Base-by-base conservation (phyloP, 2,329 filamentous ascomycete genomes). In the Pseudofabraea citricarpa region DNA sequence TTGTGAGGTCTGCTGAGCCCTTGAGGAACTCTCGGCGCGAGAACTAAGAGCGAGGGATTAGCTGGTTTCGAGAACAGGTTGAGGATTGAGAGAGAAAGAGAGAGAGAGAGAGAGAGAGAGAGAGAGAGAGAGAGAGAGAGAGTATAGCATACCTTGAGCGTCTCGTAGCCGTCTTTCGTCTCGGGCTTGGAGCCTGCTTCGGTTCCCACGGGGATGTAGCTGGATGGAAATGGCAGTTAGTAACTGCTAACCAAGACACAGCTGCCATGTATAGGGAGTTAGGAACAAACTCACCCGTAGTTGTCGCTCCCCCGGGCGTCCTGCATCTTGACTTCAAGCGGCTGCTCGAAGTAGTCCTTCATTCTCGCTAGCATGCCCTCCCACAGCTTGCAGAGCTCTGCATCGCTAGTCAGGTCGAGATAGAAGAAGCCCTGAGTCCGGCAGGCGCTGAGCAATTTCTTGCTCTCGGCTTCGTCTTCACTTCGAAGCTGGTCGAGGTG, bases 301-400 rank as follows among this genome's bases (percentile, higher is more conserved):
- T 31, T 31, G 27, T 31, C 27, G 16, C 10, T 31, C 27, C 27
- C 27, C 27, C 27, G 27, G 16, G 27, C 5, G 27, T 70, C 75
- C 55, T 78, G 69, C 55, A 77, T 78, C 70, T 78, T 78, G 32
- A 63, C 67, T 61, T 77, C 74, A 13, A 76, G 57, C 0, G 74
- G 72, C 0, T 68, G 58, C 23, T 69, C 69, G 49, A 78, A 79
- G 66, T 77, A 79, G 41, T 70, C 69, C 56, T 75, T 63, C 75
- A 78, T 79, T 31, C 77, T 66, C 48, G 69, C 65, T 22, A 77
- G 65, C 2, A 69, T 71, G 51, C 74, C 67, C 58, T 78, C 74
- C 26, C 68, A 64, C 44, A 77, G 65, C 60, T 75, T 68, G 36
- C 73, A 60, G 46, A 72, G 71, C 49, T 74, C 74, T 52, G 77